phyloP scores from a whole-genome alignment of 2,329 filamentous ascomycete species.

The Hymenoscyphus albidus region DNA sequence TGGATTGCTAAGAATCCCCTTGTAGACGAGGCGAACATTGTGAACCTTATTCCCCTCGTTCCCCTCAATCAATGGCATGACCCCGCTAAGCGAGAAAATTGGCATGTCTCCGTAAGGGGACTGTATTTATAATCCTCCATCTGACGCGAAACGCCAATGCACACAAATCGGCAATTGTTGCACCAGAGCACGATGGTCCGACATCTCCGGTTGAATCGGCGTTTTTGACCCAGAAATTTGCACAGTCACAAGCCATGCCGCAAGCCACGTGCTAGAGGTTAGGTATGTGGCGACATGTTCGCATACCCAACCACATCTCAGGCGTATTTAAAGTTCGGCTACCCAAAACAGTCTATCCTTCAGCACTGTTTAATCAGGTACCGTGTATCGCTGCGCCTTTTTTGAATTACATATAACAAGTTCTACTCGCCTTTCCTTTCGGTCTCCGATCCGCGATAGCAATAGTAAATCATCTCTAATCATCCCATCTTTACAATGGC shows the following conservation, averaged over 20 bases:
- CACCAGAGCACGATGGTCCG: not conserved
- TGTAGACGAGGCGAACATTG: no score
- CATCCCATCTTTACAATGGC: slow-evolving; percentile 27
- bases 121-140: no score
- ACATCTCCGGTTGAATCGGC: not conserved
- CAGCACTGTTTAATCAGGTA: not conserved
- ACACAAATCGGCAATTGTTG: not conserved
- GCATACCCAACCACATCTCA: not conserved
- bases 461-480: not conserved
- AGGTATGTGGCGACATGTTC: not conserved
- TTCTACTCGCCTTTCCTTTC: not conserved
- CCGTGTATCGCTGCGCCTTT: not conserved
- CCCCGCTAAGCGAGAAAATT: no score
- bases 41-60: no score
- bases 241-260: not conserved
- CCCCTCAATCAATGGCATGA: no score
- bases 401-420: not conserved
- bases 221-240: not conserved
- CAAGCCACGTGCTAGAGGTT: not conserved
- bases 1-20: no score
- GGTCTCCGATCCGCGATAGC: not conserved
- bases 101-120: no score
- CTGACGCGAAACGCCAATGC: no score
- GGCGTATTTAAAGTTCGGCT: not conserved
- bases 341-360: not conserved